These are phyloP conservation scores for Stipa capillata DNA, from an alignment of 176 grass and related monocot genomes.

Conservation along the genomic window DNA sequence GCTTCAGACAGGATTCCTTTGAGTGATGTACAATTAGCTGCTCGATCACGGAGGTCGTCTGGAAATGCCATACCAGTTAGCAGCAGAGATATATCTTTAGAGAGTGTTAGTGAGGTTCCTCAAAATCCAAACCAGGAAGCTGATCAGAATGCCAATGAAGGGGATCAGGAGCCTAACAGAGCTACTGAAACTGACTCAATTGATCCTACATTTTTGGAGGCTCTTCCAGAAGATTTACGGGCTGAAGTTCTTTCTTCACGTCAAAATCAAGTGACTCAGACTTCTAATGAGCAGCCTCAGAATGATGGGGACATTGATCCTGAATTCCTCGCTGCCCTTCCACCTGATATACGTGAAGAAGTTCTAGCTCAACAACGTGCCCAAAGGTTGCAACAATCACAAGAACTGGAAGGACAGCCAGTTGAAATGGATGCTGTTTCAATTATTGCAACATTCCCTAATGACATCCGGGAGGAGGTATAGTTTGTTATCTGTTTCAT, in stretches of 20 bases:
- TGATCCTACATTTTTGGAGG: conserved; percentile 98
- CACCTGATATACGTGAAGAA: conserved; percentile 94
- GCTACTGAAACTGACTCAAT: conserved; percentile 53
- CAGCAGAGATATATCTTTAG: conserved; percentile 54
- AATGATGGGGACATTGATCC: conserved; percentile 93
- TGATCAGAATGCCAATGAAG: conserved; percentile 45
- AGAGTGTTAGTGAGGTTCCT: conserved; percentile 78
- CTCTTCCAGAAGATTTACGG: conserved; percentile 87
- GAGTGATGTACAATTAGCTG: conserved; percentile 48
- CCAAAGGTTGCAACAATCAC: conserved; percentile 80
- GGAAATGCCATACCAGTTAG: conserved; percentile 36
- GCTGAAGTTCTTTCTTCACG: conserved; percentile 94
- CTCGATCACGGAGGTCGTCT: conserved; percentile 53
- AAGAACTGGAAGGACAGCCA: conserved; percentile 92
- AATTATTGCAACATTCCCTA: conserved; percentile 96
- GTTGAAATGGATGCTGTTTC: conserved; percentile 99
- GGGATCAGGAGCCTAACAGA: conserved; percentile 45
- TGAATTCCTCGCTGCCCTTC: conserved; percentile 98
- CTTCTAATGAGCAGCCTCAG: conserved; percentile 71
- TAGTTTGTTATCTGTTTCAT: background rate
- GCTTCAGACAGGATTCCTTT: conserved; percentile 48
- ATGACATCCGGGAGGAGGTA: conserved; percentile 98
- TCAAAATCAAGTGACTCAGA: conserved; percentile 80
- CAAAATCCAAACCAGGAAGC: conserved; percentile 63
- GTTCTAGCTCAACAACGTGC: conserved; percentile 90